phyloP scores from a whole-genome alignment of 2,329 filamentous ascomycete species.

The Fusarium floridanum region DNA sequence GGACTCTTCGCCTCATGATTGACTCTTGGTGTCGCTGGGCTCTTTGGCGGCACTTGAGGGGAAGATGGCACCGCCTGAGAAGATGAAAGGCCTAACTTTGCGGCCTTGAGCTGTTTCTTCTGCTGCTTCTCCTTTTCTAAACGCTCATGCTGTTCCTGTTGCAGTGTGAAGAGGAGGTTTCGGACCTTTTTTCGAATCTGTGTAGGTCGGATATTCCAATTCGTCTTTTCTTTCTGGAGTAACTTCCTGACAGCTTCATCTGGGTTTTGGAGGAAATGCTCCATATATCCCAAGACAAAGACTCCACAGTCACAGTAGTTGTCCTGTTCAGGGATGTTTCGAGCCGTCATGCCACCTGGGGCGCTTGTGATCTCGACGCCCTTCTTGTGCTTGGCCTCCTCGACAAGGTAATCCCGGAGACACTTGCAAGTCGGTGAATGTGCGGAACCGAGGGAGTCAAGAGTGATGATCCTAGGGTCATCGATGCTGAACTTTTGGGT shows the following conservation, averaged over 20 bases:
- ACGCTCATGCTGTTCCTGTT: conserved; percentile 66
- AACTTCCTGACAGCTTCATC: conserved; percentile 76
- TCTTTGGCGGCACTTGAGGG: conserved; percentile 25
- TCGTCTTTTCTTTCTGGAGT: conserved; percentile 67
- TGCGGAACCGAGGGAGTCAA: conserved; percentile 82
- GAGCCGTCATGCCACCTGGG: conserved; percentile 73
- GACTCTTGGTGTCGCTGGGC: conserved; percentile 24
- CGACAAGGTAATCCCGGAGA: conserved; percentile 81
- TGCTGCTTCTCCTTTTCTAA: conserved; percentile 55
- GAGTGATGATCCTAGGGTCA: conserved; percentile 81
- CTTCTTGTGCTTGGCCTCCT: conserved; percentile 77
- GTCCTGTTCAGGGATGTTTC: conserved; percentile 80
- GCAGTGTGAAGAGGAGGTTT: conserved; percentile 72
- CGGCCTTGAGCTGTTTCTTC: conserved; percentile 48
- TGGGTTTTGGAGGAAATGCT: conserved; percentile 83
- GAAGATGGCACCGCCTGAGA: conserved; percentile 33
- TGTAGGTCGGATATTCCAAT: conserved; percentile 68
- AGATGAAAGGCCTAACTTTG: conserved; percentile 41
- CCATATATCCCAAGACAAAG: conserved; percentile 86
- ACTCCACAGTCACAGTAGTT: conserved; percentile 93
- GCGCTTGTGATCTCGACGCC: conserved; percentile 54
- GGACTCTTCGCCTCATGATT: conserved; percentile 17
- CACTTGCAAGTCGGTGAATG: conserved; percentile 75
- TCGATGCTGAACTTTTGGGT: conserved; percentile 55
- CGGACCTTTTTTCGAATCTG: conserved; percentile 76